Evolutionary conservation across 139 green algal species (phyloP).

Genomic region (Chlamydomonas urium): DNA sequence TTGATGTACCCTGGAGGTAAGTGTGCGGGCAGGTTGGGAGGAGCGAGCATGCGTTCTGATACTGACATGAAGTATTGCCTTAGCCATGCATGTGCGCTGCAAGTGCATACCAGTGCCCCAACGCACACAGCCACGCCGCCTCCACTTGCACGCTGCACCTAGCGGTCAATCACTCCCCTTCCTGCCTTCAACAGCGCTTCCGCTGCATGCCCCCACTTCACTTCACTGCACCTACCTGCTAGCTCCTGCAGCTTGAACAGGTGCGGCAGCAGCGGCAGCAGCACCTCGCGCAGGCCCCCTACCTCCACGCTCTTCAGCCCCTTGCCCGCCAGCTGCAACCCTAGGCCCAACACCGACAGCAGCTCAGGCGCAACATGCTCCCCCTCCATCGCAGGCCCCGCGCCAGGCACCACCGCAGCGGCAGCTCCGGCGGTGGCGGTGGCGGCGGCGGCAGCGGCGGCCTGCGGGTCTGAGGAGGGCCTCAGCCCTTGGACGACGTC

Average conservation of each 20-base stretch:
- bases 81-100: too few relatives aligned
- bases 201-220: too few relatives aligned
- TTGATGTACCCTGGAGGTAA: too few relatives aligned
- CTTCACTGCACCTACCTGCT: too few relatives aligned
- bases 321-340: slow-evolving; percentile 39
- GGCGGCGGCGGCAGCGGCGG: neutral
- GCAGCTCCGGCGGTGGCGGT: neutral
- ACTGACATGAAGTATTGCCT: too few relatives aligned
- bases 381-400: neutral
- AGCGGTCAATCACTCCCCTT: too few relatives aligned
- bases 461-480: neutral
- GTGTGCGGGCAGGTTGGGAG: too few relatives aligned
- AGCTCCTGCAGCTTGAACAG: slow-evolving; percentile 71
- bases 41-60: too few relatives aligned
- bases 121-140: too few relatives aligned
- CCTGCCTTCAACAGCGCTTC: too few relatives aligned
- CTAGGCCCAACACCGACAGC: slow-evolving; percentile 34
- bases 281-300: slow-evolving; percentile 31
- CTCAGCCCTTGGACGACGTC: neutral
- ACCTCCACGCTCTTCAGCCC: slow-evolving; percentile 35
- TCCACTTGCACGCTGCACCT: too few relatives aligned
- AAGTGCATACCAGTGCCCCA: too few relatives aligned
- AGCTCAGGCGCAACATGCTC: neutral
- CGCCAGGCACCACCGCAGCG: neutral
- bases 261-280: slow-evolving; percentile 58